phyloP scores from a whole-genome alignment of 768 basidiomycete species.

The Amanita exitialis region DNA sequence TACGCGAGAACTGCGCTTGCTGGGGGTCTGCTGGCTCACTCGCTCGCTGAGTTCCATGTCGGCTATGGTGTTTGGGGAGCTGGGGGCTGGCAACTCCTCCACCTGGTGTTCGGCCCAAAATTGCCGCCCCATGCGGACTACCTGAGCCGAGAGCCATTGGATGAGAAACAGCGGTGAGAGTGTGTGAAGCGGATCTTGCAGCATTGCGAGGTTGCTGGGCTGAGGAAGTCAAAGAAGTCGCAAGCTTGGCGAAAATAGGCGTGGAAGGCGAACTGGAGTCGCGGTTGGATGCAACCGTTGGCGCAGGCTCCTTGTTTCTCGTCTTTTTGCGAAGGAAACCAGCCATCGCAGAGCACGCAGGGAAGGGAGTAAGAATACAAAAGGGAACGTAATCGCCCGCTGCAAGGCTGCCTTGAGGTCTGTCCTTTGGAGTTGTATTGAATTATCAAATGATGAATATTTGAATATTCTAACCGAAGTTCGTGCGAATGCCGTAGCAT shows the following conservation, averaged over 20 bases:
- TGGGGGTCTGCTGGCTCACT: neutral
- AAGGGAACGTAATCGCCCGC: neutral
- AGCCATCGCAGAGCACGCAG: conserved; percentile 27
- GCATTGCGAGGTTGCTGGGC: neutral
- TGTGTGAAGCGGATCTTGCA: neutral
- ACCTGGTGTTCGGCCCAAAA: neutral
- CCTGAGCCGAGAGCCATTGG: conserved; percentile 19
- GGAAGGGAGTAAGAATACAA: neutral
- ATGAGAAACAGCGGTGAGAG: conserved; percentile 15
- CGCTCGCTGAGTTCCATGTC: neutral
- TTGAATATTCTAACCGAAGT: no score
- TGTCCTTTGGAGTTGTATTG: neutral
- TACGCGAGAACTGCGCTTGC: neutral
- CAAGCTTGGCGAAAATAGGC: conserved; percentile 32
- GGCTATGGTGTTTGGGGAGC: neutral
- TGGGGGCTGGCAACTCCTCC: neutral
- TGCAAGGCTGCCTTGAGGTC: conserved; percentile 3
- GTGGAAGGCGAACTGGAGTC: conserved; percentile 16
- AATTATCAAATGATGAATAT: no score
- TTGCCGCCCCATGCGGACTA: neutral
- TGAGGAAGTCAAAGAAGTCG: conserved; percentile 8
- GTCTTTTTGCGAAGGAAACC: conserved; percentile 47
- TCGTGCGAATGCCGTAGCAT: no score
- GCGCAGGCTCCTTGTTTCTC: conserved; percentile 19
- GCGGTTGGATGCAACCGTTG: conserved; percentile 4